phyloP scores from a whole-genome alignment of 2,329 filamentous ascomycete species.

The Phialemoniopsis sp. region DNA sequence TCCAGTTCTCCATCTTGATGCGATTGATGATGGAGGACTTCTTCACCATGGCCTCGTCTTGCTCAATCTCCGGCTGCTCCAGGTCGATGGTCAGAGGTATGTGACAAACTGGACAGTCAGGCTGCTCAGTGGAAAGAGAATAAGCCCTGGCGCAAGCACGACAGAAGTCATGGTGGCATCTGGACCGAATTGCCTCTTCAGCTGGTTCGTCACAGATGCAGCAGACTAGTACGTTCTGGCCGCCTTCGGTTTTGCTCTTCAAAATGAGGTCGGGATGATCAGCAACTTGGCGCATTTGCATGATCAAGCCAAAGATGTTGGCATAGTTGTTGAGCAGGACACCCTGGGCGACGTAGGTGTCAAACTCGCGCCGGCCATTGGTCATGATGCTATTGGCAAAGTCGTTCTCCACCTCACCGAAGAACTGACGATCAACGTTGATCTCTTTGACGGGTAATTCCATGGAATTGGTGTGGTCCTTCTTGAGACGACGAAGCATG shows the following conservation, averaged over 20 bases:
- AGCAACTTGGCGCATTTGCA: conserved; percentile 98
- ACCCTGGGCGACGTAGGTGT: conserved; percentile 91
- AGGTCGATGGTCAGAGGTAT: conserved; percentile 87
- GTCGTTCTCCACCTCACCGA: conserved; percentile 92
- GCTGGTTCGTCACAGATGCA: conserved; percentile 95
- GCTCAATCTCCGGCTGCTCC: conserved; percentile 91
- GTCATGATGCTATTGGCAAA: conserved; percentile 96
- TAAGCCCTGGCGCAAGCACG: conserved; percentile 77
- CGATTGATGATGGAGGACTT: conserved; percentile 98
- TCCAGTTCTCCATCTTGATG: conserved; percentile 99
- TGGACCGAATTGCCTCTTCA: conserved; percentile 88
- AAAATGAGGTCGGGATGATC: conserved; percentile 93
- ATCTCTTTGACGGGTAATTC: conserved; percentile 95
- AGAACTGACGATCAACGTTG: conserved; percentile 89
- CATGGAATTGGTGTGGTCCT: conserved; percentile 90
- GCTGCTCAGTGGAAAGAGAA: conserved; percentile 70
- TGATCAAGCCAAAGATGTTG: conserved; percentile 98
- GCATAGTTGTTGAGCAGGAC: conserved; percentile 97
- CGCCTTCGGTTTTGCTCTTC: conserved; percentile 80
- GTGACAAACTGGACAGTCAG: conserved; percentile 87
- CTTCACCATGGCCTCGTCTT: conserved; percentile 81
- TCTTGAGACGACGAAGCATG: conserved; percentile 94
- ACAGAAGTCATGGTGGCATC: conserved; percentile 91
- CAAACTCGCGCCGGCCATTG: conserved; percentile 81
- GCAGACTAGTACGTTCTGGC: conserved; percentile 87